Base-by-base conservation (phyloP, 164 flowering plant genomes). In the Liriodendron chinense region DNA sequence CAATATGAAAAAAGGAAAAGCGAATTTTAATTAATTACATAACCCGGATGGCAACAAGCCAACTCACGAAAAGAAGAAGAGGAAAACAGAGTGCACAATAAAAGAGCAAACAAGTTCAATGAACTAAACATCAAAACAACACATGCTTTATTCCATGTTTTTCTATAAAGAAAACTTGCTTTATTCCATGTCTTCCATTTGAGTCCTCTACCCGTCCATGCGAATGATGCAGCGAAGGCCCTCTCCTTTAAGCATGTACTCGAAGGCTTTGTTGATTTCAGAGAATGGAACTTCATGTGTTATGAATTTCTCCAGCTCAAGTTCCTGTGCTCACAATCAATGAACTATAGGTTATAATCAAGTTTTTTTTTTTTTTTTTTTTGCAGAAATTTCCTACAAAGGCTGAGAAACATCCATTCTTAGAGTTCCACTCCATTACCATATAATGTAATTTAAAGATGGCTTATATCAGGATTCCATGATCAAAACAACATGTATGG, bases 251-350 rank as follows among this genome's bases (percentile, higher is more conserved):
- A 85, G 81, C 93, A 89, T 89, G 79, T 77, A 84, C 0, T 87
- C 96, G 69, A 91, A 91, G 8, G 91, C 90, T 69, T 87, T 90
- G 88, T 90, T 91, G 75, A 91, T 90, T 76, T 91, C 89, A 4
- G 86, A 77, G 82, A 91, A 91, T 1, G 90, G 77, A 13, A 91
- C 87, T 71, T 79, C 67, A 80, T 91, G 96, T 18, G 92, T 90
- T 43, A 90, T 85, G 77, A 86, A 91, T 63, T 88, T 91, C 77
- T 89, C 91, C 80, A 87, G 16, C 68, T 90, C 87, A 50, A 90
- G 84, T 56, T 73, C 75, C 75, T 73, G 69, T 62, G 13, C 24
- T 26, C 26, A 14, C 14, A 28, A 67, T 20, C 5, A 26, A 67
- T 61, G 68, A 65, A 25, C 1, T 23, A 65, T 12, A 64, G 3